Evolutionary conservation across 1,139 yeast genomes (phyloP), one percentile per base, ranked within the genome.

Genomic region (Zygoascus hellenicus): DNA sequence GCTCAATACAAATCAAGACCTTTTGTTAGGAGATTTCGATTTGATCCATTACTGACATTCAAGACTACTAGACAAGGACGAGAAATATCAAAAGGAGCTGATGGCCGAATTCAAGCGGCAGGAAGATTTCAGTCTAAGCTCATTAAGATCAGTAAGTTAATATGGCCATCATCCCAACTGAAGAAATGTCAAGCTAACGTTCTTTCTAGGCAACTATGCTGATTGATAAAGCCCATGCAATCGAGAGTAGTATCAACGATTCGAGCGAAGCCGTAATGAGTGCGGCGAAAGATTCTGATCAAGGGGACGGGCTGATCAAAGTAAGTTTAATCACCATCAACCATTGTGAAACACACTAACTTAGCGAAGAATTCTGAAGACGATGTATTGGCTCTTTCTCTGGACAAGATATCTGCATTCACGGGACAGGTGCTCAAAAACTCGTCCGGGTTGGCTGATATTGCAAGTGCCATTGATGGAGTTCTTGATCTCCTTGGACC

Each of bases 51-150:
- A 32, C 41, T 17, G 28, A 14, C 17, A 9, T 15, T 11, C 37
- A 22, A 49, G 51, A 38, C 43, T 44, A 39, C 32, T 49, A 5
- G 45, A 47, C n/a, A 47, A 39, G 10, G 50, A 49, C 29, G 30
- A 38, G 17, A 40, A 38, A 13, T 49, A 47, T 17, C 38, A 47
- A 29, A 40, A 41, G 13, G 26, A 29, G n/a, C 36, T 49, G 46
- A 42, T 35, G 14, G 34, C 38, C 2, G 36, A 38, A 11, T 38
- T 44, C 15, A 26, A 31, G 5, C 10, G 26, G 14, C 14, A 26
- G 3, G 41, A 45, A 26, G 39, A 42, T 9, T 28, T 35, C 41
- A 42, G 40, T 13, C 31, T 43, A 2, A 39, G 17, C 15, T 42
- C 44, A 5, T 32, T 45, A 19, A 19, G 30, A 28, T 38, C 44